phyloP scores from a whole-genome alignment of 1,139 yeast genomes.

The Pichiaceae sp. region DNA sequence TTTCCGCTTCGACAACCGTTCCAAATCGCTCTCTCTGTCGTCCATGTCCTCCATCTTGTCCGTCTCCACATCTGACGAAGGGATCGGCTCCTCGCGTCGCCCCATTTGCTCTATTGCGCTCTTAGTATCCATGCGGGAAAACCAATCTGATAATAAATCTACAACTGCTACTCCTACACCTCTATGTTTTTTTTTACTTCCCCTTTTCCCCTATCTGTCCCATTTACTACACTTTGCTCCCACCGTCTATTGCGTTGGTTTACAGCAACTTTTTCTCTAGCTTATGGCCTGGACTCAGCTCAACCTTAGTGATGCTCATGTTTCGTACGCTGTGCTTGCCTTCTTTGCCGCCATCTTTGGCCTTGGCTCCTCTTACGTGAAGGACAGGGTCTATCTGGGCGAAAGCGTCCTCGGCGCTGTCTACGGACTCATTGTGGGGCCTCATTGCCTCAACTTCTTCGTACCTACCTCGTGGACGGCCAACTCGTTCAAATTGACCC shows the following conservation, averaged over 20 bases:
- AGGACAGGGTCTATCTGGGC: slow-evolving; percentile 86
- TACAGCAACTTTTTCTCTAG: too few species aligned
- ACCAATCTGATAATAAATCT: too few species aligned
- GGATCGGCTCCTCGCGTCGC: slow-evolving; percentile 3
- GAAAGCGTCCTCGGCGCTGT: slow-evolving; percentile 92
- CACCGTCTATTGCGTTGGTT: too few species aligned
- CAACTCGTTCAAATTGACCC: slow-evolving; percentile 61
- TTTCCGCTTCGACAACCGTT: slow-evolving; percentile 25
- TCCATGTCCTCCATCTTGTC: slow-evolving; percentile 56
- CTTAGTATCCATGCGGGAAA: background rate
- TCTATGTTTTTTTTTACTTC: background rate
- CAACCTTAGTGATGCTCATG: slow-evolving; percentile 43
- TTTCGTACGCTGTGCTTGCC: slow-evolving; percentile 89
- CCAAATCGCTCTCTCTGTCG: slow-evolving; percentile 28
- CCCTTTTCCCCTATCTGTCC: too few species aligned
- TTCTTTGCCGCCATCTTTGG: slow-evolving; percentile 83
- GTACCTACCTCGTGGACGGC: slow-evolving; percentile 91
- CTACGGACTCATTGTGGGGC: slow-evolving; percentile 88
- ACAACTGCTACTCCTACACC: background rate
- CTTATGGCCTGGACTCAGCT: slow-evolving; percentile 22
- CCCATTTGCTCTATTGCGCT: background rate
- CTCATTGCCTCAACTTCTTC: slow-evolving; percentile 86
- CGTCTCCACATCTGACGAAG: slow-evolving; percentile 70
- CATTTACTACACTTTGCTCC: too few species aligned
- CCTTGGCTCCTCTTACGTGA: slow-evolving; percentile 78